These are phyloP conservation scores for Aspergillus hancockii DNA, from an alignment of 495 filamentous ascomycete species.

Conservation along the genomic window DNA sequence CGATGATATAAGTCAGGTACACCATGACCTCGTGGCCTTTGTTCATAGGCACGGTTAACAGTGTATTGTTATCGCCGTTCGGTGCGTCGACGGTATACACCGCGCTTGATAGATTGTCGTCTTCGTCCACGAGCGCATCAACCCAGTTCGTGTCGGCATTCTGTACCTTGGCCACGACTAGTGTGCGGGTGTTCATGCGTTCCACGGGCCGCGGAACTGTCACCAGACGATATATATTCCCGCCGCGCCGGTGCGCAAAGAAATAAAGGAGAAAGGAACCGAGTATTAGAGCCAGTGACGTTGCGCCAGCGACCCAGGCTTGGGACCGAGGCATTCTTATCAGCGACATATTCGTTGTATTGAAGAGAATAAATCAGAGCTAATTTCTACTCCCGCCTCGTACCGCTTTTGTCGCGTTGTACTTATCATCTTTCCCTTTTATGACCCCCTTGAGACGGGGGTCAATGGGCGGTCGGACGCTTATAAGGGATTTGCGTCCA, in stretches of 20 bases:
- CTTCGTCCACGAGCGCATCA: constrained; percentile 7
- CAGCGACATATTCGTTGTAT: not conserved
- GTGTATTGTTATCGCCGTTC: constrained; percentile 22
- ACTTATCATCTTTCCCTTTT: not conserved
- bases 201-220: not conserved
- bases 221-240: not conserved
- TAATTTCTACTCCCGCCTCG: not conserved
- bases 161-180: constrained; percentile 30
- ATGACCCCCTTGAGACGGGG: not conserved
- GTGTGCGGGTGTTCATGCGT: not conserved
- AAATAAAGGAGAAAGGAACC: not conserved
- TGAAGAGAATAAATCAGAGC: not conserved
- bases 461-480: not conserved
- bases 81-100: constrained; percentile 38
- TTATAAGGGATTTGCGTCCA: not conserved
- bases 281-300: not conserved
- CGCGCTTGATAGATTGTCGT: not conserved
- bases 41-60: constrained; percentile 49
- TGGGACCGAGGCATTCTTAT: not conserved
- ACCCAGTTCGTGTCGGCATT: constrained; percentile 33
- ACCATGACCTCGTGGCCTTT: constrained; percentile 66
- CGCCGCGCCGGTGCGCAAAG: not conserved
- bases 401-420: not conserved
- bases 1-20: constrained; percentile 41
- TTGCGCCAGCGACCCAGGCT: not conserved